phyloP scores from a whole-genome alignment of 2,329 filamentous ascomycete species.

The Curvularia eragrostidis region DNA sequence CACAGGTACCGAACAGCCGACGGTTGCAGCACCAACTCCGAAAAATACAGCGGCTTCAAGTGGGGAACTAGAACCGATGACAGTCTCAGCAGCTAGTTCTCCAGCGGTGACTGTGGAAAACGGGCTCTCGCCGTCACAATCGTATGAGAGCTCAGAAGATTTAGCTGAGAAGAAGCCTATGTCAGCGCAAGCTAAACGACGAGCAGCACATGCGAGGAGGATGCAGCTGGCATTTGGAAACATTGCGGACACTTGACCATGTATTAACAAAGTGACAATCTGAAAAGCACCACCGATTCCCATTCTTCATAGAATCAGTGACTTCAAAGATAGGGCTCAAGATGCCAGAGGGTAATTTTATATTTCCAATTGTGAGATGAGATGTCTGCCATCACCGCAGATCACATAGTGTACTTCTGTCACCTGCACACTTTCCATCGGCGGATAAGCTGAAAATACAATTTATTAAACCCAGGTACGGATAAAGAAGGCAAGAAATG shows the following conservation, averaged over 20 bases:
- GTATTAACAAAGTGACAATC: background rate
- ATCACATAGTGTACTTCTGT: background rate
- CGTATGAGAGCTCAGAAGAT: background rate
- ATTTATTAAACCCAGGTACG: background rate
- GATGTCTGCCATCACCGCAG: background rate
- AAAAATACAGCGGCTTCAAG: background rate
- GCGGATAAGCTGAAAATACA: background rate
- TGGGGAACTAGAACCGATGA: background rate
- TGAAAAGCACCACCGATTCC: background rate
- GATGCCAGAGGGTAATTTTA: background rate
- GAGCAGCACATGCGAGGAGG: conserved; percentile 34
- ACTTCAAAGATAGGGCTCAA: background rate
- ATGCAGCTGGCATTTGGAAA: conserved; percentile 37
- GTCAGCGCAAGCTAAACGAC: conserved; percentile 35
- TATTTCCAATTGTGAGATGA: background rate
- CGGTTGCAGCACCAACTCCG: background rate
- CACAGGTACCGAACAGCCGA: background rate
- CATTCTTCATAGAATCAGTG: background rate
- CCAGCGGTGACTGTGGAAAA: background rate
- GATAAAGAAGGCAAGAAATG: background rate
- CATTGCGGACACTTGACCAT: background rate
- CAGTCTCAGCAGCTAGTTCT: background rate
- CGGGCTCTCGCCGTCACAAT: too few relatives aligned
- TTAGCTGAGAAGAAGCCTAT: conserved; percentile 15
- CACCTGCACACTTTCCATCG: background rate